A percentile compares a stretch with the other conserved stretches of the same genome.
Conservation (phyloP, 768 basidiomycete species). For the Hypsizygus marmoreus region DNA sequence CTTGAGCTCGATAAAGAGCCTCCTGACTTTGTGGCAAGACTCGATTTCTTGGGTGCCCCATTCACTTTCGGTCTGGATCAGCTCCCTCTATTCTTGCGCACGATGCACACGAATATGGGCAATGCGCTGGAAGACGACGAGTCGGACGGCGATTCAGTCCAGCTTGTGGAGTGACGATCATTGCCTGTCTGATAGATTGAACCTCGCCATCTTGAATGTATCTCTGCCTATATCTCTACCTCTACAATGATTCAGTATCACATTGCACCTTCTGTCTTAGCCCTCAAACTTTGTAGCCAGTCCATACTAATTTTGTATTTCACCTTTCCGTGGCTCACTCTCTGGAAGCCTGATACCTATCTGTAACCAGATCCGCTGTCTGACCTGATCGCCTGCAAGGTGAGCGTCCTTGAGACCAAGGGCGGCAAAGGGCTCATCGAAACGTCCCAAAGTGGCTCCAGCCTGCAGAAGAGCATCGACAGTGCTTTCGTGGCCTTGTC, state of each 20-base stretch:
- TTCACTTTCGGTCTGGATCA: constrained; percentile 75
- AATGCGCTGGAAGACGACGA: constrained; percentile 25
- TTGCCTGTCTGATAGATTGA: too few species aligned
- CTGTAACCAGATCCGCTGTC: constrained; percentile 57
- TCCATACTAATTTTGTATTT: neutral
- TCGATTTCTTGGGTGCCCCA: constrained; percentile 61
- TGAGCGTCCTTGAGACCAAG: constrained; percentile 42
- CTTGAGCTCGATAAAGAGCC: constrained; percentile 64
- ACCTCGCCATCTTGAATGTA: too few species aligned
- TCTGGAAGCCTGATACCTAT: constrained; percentile 37
- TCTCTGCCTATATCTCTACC: too few species aligned
- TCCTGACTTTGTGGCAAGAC: constrained; percentile 51
- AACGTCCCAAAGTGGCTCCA: constrained; percentile 73
- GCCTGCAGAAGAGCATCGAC: constrained; percentile 69
- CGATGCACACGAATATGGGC: constrained; percentile 54
- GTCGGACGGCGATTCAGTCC: constrained; percentile 13
- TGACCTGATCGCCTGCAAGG: constrained; percentile 42
- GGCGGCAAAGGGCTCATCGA: constrained; percentile 62
- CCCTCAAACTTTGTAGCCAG: too few species aligned
- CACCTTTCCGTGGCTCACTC: neutral
- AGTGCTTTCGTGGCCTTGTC: constrained; percentile 62
- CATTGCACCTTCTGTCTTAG: too few species aligned
- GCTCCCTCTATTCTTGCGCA: constrained; percentile 65
- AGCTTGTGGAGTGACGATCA: too few species aligned
- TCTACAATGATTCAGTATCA: too few species aligned